A percentile compares a stretch with the other conserved stretches of the same genome.
Evolutionary conservation across 768 basidiomycete species (phyloP).

Genomic region (Leccinum fibrillosum): DNA sequence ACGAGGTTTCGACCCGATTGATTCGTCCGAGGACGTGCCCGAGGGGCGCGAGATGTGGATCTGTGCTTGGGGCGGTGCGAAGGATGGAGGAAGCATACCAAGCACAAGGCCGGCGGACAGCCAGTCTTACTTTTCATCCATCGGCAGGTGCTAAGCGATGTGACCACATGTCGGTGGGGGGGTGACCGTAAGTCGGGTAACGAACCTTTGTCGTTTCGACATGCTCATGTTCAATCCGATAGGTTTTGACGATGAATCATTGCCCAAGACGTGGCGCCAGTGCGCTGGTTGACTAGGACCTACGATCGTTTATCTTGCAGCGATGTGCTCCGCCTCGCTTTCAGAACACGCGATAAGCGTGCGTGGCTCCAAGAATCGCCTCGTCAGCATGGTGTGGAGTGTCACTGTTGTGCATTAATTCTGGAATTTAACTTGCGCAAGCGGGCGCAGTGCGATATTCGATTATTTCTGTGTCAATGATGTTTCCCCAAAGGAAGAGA

Average conservation of each 20-base stretch:
- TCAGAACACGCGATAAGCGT: no score
- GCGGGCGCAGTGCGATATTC: no score
- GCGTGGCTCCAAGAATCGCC: no score
- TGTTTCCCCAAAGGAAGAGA: no score
- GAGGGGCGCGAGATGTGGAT: slow-evolving; percentile 64
- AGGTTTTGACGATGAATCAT: slow-evolving; percentile 72
- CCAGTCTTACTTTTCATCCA: slow-evolving; percentile 57
- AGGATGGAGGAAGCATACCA: slow-evolving; percentile 28
- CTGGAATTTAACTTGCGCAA: no score
- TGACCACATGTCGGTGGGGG: slow-evolving; percentile 27
- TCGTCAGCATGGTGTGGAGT: no score
- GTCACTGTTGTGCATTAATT: no score
- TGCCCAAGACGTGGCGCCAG: no score
- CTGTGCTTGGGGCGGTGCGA: slow-evolving; percentile 36
- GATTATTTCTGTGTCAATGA: no score
- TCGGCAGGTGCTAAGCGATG: slow-evolving; percentile 49
- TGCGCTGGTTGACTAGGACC: no score
- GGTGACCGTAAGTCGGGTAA: slow-evolving; percentile 39
- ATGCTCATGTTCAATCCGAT: not conserved
- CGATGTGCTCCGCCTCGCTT: no score
- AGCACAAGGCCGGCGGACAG: slow-evolving; percentile 28
- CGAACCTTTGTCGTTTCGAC: not conserved
- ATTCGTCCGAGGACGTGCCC: slow-evolving; percentile 31
- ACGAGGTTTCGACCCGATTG: slow-evolving; percentile 35
- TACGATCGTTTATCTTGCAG: no score